Evolutionary conservation across 345 rosid species (phyloP), one percentile per base, ranked within the genome.

Genomic region (Lepidium aucheri): DNA sequence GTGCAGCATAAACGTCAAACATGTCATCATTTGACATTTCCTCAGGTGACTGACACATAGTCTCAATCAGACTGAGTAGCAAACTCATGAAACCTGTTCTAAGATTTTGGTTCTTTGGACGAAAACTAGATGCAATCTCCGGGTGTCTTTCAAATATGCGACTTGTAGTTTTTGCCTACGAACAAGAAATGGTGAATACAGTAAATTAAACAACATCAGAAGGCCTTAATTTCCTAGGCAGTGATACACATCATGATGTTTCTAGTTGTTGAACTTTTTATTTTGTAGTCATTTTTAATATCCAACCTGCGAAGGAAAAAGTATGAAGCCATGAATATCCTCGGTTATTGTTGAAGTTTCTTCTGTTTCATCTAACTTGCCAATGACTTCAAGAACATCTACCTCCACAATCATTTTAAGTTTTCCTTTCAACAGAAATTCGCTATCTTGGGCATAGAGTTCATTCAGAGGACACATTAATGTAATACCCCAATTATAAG

Each of bases 391-490:
- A 47, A 63, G 70, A 53, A 67, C 30, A 0, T 61, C 24, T 50
- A 92, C 78, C 74, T 87, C 95, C 54, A 77, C 90, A 81, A 83
- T 92, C 49, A 92, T 67, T 8, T 81, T 66, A 58, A 84, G 80
- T 1, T 79, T 73, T 44, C 85, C 91, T 72, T 85, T 83, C 40
- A 76, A 79, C 49, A 84, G 74, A 80, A 75, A 59, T 59, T 49
- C 39, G 2, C 68, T 41, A 50, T 59, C 39, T 42, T 41, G 28
- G 11, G 36, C 51, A 28, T 59, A 39, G 2, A 59, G 26, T 28
- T 24, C 38, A 10, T 41, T 15, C 0, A 59, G 39, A 9, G 51
- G 38, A 28, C 22, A 59, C 50, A 42, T 26, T 3, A 10, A 42
- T 28, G 24, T 3, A 58, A 5, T 0, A 59, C 64, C 64, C 51